Evolutionary conservation across 2,329 filamentous ascomycete genomes (phyloP).

Genomic region (Beauveria pseudobassiana): DNA sequence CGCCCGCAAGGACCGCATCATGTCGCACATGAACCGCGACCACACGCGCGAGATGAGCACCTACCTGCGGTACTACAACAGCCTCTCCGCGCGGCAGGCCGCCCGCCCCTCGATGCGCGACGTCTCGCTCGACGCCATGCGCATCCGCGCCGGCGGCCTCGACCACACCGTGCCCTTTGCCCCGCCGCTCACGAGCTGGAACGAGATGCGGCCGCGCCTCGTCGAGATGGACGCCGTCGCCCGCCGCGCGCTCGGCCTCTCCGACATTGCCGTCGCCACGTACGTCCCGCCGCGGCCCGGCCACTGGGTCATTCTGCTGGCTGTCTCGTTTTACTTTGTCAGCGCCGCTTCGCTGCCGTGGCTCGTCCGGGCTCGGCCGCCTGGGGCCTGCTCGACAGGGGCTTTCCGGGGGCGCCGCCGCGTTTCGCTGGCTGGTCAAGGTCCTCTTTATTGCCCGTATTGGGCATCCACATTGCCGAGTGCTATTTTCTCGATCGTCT

Average conservation of each 20-base stretch:
- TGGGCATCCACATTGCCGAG: slow-evolving; percentile 61
- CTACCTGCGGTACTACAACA: slow-evolving; percentile 68
- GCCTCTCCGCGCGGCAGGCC: slow-evolving; percentile 47
- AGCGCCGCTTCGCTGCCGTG: slow-evolving; percentile 40
- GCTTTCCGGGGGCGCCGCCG: slow-evolving; percentile 51
- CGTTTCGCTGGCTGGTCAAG: slow-evolving; percentile 52
- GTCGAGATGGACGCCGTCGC: slow-evolving; percentile 60
- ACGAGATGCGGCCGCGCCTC: slow-evolving; percentile 61
- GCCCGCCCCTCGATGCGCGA: slow-evolving; percentile 38
- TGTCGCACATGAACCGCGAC: slow-evolving; percentile 81
- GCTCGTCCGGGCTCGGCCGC: slow-evolving; percentile 43
- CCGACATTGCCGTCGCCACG: slow-evolving; percentile 34
- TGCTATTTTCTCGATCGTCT: slow-evolving; percentile 42
- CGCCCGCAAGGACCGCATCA: slow-evolving; percentile 32
- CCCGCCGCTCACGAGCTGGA: slow-evolving; percentile 61
- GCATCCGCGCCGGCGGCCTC: slow-evolving; percentile 18
- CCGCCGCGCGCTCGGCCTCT: slow-evolving; percentile 51
- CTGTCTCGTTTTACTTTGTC: slow-evolving; percentile 47
- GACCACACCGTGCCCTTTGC: slow-evolving; percentile 52
- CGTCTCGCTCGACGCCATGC: slow-evolving; percentile 12
- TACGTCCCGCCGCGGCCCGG: slow-evolving; percentile 35
- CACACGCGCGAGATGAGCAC: slow-evolving; percentile 67
- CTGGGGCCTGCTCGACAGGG: slow-evolving; percentile 41
- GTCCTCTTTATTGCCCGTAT: slow-evolving; percentile 49
- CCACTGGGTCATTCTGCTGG: slow-evolving; percentile 46